Conservation (phyloP, 2,329 filamentous ascomycete species). For the Trichoderma simmonsii region DNA sequence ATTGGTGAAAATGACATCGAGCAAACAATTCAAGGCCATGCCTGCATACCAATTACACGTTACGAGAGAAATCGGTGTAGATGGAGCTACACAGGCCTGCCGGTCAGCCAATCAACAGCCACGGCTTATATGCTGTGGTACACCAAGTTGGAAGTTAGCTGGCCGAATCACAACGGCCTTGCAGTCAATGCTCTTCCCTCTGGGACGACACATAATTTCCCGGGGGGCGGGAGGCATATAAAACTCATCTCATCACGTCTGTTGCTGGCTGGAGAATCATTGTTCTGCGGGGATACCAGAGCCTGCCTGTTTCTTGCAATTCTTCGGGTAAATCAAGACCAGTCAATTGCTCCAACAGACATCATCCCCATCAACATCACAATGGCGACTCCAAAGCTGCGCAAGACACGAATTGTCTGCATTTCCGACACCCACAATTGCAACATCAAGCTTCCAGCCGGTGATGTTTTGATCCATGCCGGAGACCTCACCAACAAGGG, state of each 20-base stretch:
- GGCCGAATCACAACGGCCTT: neutral
- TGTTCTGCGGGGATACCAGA: neutral
- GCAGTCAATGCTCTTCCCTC: neutral
- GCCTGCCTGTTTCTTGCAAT: neutral
- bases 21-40: neutral
- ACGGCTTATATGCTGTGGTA: slow-evolving; percentile 2
- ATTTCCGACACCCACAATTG: slow-evolving; percentile 75
- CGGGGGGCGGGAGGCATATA: neutral
- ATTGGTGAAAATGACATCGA: neutral
- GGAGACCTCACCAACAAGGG: slow-evolving; percentile 76
- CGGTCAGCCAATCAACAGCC: neutral
- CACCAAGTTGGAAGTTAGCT: neutral
- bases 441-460: slow-evolving; percentile 61
- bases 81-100: neutral
- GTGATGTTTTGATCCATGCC: slow-evolving; percentile 73
- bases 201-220: neutral
- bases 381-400: slow-evolving; percentile 22
- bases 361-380: neutral
- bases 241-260: neutral
- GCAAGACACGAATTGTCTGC: slow-evolving; percentile 66
- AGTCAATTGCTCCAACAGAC: neutral
- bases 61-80: slow-evolving; percentile 7
- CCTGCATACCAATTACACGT: neutral
- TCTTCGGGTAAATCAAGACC: neutral
- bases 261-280: neutral